A percentile compares a stretch with the other conserved stretches of the same genome.
phyloP scores from a whole-genome alignment of 331 rosid species.

The Saraca asoca region DNA sequence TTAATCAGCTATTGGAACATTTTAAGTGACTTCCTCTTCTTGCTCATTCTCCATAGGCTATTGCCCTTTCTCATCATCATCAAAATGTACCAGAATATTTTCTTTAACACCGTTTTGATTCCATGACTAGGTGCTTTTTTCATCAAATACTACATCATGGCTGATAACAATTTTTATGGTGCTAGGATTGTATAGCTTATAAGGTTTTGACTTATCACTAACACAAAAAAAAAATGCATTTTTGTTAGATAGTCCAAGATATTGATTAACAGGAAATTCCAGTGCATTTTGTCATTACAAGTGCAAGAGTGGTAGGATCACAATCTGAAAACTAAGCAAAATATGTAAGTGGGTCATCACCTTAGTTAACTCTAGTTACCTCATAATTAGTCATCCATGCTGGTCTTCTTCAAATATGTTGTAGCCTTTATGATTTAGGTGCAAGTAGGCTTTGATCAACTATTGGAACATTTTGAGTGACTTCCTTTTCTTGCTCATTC shows the following conservation, averaged over 20 bases:
- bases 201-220: neutral
- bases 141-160: neutral
- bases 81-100: too few species aligned
- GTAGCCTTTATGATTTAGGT: too few species aligned
- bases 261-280: constrained; percentile 84
- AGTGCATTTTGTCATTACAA: constrained; percentile 83
- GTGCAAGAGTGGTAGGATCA: constrained; percentile 92
- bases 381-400: neutral
- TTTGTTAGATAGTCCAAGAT: constrained; percentile 87
- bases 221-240: too few species aligned
- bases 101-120: too few species aligned
- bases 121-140: neutral
- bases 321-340: neutral
- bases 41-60: too few species aligned
- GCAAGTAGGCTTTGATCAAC: neutral
- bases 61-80: too few species aligned
- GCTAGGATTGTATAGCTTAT: neutral
- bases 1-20: neutral
- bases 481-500: neutral
- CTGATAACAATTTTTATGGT: neutral
- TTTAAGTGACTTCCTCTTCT: neutral
- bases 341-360: too few species aligned
- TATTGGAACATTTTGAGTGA: neutral
- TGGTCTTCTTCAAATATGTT: neutral
- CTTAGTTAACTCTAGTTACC: too few species aligned